A percentile compares a stretch with the other conserved stretches of the same genome.
Conservation (phyloP, 768 basidiomycete species). For the Boletus patriciae region DNA sequence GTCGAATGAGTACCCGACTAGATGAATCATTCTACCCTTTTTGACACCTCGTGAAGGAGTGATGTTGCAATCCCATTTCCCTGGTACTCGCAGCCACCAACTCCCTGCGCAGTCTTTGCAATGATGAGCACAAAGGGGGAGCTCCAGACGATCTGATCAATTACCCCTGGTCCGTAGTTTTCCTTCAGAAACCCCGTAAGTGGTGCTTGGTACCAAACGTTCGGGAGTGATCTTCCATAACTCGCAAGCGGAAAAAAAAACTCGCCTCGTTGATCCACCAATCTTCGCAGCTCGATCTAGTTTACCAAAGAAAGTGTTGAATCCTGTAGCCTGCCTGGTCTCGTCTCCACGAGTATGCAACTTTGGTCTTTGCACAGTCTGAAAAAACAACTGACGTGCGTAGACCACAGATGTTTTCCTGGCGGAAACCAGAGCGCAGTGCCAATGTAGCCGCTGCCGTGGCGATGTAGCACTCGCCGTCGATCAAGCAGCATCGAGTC, state of each 20-base stretch:
- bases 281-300: conserved; percentile 1
- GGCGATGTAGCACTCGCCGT: conserved; percentile 6
- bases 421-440: conserved; percentile 7
- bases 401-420: background rate
- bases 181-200: background rate
- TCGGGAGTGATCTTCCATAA: background rate
- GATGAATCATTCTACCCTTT: background rate
- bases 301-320: background rate
- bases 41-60: background rate
- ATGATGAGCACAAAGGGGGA: background rate
- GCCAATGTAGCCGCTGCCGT: background rate
- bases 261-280: conserved; percentile 5
- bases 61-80: conserved; percentile 3
- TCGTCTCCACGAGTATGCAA: background rate
- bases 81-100: conserved; percentile 7
- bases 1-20: no score
- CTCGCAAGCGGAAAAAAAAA: background rate
- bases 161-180: conserved; percentile 1
- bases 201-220: background rate
- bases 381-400: background rate
- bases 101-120: background rate
- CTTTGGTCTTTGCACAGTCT: no score
- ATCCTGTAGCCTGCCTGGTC: background rate
- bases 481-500: conserved; percentile 2
- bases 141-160: background rate